A percentile compares a stretch with the other conserved stretches of the same genome.
phyloP scores from a whole-genome alignment of 1,284 basidiomycete species.

The Ustilago sp. region DNA sequence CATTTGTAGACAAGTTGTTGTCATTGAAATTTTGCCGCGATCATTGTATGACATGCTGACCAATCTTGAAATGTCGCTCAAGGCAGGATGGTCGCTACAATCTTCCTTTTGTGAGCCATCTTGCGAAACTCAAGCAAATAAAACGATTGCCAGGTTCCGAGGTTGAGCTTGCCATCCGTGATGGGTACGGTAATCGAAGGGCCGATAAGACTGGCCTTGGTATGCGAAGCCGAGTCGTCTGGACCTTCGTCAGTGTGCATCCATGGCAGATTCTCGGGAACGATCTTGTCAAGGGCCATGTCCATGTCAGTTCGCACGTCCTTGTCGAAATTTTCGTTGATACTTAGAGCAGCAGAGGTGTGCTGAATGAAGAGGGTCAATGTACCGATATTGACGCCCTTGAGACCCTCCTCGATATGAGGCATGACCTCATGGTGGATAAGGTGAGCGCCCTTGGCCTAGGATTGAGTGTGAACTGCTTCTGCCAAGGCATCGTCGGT shows the following conservation, averaged over 20 bases:
- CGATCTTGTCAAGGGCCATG: slow-evolving; percentile 77
- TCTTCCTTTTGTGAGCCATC: slow-evolving; percentile 75
- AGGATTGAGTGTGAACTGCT: slow-evolving; percentile 76
- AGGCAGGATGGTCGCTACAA: slow-evolving; percentile 84
- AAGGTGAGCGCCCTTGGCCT: slow-evolving; percentile 78
- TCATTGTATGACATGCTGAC: slow-evolving; percentile 1
- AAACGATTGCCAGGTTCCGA: slow-evolving; percentile 90
- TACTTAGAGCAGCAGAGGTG: slow-evolving; percentile 86
- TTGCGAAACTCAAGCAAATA: slow-evolving; percentile 85
- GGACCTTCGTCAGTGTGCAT: slow-evolving; percentile 83
- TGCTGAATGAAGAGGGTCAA: slow-evolving; percentile 79
- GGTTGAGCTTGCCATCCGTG: slow-evolving; percentile 81
- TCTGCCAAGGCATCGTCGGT: slow-evolving; percentile 86
- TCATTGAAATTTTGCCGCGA: neutral
- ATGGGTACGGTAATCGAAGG: slow-evolving; percentile 86
- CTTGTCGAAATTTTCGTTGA: slow-evolving; percentile 86
- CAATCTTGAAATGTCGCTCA: slow-evolving; percentile 10
- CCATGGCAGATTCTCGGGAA: slow-evolving; percentile 89
- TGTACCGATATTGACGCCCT: slow-evolving; percentile 66
- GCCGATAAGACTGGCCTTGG: slow-evolving; percentile 86
- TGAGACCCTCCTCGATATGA: slow-evolving; percentile 80
- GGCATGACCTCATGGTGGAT: slow-evolving; percentile 81
- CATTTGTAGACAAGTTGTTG: neutral
- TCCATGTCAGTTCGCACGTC: slow-evolving; percentile 74
- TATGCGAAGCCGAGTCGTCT: slow-evolving; percentile 76